phyloP scores from a whole-genome alignment of 768 basidiomycete species.

The Rubroboletus satanas region DNA sequence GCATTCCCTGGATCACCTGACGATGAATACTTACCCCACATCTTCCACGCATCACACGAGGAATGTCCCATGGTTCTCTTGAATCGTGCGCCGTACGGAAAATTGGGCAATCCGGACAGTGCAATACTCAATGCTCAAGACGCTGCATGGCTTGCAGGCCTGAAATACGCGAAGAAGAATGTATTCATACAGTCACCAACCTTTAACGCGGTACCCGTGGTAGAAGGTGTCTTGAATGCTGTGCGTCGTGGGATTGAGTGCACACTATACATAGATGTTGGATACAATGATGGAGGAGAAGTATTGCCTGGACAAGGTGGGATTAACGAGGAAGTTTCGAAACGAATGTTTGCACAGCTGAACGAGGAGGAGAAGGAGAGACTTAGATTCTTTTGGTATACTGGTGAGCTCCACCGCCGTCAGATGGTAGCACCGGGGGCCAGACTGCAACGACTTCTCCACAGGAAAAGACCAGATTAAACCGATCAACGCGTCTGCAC shows the following conservation, averaged over 20 bases:
- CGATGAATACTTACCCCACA: conserved; percentile 60
- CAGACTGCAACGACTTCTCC: not conserved
- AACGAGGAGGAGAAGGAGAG: conserved; percentile 42
- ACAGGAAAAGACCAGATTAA: conserved; percentile 57
- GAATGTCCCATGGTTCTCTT: conserved; percentile 65
- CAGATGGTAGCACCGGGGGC: not conserved
- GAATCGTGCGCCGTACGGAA: conserved; percentile 58
- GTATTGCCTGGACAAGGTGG: conserved; percentile 66
- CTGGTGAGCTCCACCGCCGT: conserved; percentile 20
- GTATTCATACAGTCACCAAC: conserved; percentile 78
- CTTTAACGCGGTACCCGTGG: conserved; percentile 61
- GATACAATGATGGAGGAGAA: conserved; percentile 55
- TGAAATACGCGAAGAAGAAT: conserved; percentile 53
- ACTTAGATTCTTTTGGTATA: conserved; percentile 55
- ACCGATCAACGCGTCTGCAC: conserved; percentile 61
- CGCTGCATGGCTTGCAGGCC: conserved; percentile 62
- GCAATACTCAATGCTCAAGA: conserved; percentile 56
- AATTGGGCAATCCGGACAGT: conserved; percentile 40
- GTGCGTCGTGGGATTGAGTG: conserved; percentile 59
- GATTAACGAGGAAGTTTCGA: conserved; percentile 66
- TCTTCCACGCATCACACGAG: conserved; percentile 53
- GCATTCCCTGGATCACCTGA: conserved; percentile 23
- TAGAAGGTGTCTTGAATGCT: conserved; percentile 55
- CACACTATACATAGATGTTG: conserved; percentile 57
- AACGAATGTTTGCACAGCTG: conserved; percentile 52